These are phyloP conservation scores for Cronartium ribicola DNA, from an alignment of 1,284 basidiomycete genomes.

Conservation along the genomic window DNA sequence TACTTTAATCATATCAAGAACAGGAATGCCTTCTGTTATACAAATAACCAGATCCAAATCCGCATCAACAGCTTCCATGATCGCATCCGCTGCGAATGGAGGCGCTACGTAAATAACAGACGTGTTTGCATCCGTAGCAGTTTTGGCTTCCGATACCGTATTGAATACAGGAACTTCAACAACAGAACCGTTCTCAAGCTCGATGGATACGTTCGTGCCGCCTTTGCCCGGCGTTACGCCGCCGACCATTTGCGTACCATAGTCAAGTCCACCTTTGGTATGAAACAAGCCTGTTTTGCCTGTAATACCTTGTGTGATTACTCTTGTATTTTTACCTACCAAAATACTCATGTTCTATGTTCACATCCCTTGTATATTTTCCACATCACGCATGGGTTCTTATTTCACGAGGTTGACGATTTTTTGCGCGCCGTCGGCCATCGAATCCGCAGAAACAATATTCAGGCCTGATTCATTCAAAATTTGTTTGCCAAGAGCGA, in stretches of 20 bases:
- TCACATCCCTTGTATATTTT: too few relatives aligned
- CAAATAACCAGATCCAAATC: slow-evolving; percentile 51
- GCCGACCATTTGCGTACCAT: slow-evolving; percentile 51
- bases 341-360: too few relatives aligned
- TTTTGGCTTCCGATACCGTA: slow-evolving; percentile 49
- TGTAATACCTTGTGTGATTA: slow-evolving; percentile 48
- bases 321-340: too few relatives aligned
- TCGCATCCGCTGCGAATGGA: slow-evolving; percentile 50
- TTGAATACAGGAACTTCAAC: slow-evolving; percentile 51
- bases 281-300: slow-evolving; percentile 51
- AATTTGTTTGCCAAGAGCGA: background rate
- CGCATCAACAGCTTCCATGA: slow-evolving; percentile 51
- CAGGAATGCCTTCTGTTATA: slow-evolving; percentile 52
- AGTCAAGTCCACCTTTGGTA: slow-evolving; percentile 50
- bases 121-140: slow-evolving; percentile 50
- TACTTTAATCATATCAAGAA: slow-evolving; percentile 49
- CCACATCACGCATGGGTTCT: too few relatives aligned
- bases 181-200: too few relatives aligned
- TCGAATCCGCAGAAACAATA: too few relatives aligned
- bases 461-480: background rate
- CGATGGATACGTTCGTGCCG: slow-evolving; percentile 48
- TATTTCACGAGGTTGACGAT: too few relatives aligned
- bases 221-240: slow-evolving; percentile 51
- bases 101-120: slow-evolving; percentile 51
- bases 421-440: too few relatives aligned